Evolutionary conservation across 2,329 filamentous ascomycete genomes (phyloP).

Genomic region (Ciborinia camelliae): DNA sequence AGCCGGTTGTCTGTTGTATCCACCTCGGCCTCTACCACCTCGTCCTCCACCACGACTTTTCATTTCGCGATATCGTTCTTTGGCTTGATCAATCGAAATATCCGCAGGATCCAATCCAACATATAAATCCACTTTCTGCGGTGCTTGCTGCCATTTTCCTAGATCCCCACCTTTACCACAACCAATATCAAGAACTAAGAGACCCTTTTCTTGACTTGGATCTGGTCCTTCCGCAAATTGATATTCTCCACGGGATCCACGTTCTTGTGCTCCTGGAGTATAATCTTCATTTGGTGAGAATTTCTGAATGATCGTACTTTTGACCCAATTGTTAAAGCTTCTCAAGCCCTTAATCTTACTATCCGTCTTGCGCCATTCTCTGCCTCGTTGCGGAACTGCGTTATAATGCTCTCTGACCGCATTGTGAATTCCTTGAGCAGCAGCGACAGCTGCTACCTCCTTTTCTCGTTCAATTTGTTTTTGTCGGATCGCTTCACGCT

Average conservation of each 20-base stretch:
- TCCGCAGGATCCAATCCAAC: constrained; percentile 93
- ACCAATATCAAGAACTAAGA: constrained; percentile 88
- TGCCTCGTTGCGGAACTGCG: constrained; percentile 84
- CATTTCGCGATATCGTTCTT: constrained; percentile 78
- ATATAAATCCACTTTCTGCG: constrained; percentile 87
- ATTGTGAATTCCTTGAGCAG: constrained; percentile 65
- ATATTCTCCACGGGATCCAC: constrained; percentile 48
- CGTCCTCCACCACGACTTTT: constrained; percentile 53
- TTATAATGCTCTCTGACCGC: constrained; percentile 95
- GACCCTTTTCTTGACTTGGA: constrained; percentile 45
- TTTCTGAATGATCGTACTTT: constrained; percentile 95
- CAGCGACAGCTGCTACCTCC: constrained; percentile 39
- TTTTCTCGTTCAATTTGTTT: constrained; percentile 55
- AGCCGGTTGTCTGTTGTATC: constrained; percentile 47
- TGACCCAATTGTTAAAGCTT: constrained; percentile 98
- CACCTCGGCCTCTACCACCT: constrained; percentile 50
- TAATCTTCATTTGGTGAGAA: constrained; percentile 81
- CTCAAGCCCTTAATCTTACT: constrained; percentile 92
- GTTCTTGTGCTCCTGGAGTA: constrained; percentile 56
- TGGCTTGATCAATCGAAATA: constrained; percentile 85
- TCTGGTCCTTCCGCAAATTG: constrained; percentile 36
- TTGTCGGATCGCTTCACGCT: constrained; percentile 65
- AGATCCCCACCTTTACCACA: constrained; percentile 96
- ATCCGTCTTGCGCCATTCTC: constrained; percentile 91
- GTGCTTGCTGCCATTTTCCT: constrained; percentile 92